Base-by-base conservation (phyloP, 805 yeast species). In the Suhomyces kilbournensis region DNA sequence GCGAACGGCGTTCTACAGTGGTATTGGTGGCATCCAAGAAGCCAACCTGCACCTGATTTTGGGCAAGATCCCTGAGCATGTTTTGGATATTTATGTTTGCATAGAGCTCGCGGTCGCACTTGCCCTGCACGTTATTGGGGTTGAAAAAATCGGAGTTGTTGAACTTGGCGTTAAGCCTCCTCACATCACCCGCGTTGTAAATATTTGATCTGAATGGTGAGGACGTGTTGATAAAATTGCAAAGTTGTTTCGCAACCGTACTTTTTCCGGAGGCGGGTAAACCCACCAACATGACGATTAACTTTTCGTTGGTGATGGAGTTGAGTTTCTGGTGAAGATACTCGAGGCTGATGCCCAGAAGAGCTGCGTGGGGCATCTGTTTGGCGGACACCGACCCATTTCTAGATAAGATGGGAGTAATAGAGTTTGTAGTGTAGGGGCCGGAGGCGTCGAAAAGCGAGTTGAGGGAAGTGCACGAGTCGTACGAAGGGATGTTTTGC, bases 121-220 rank as follows among this genome's bases (percentile, higher is more conserved):
- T 52, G 19, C 67, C 72, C 42, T 61, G 56, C 26, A 56, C 56
- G 54, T 72, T 72, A 45, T 57, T 60, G 3, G 78, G 77, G 54
- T 71, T 65, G 61, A 75, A 74, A 54, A 69, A 74, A 43, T 69
- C 70, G n/a, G 70, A 58, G 55, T 66, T 66, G 51, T 68, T 60
- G 51, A 67, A 67, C n/a, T 51, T 38, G 20, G 54, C 48, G 47
- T 62, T 57, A 48, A 64, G 64, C 51, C 84, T 67, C 50, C 85
- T 66, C 19, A 79, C 71, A 55, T 80, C 76, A 22, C 85, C 85
- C 25, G 84, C 83, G 56, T 80, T 80, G 60, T 73, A 80, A 8
- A 76, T 68, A 47, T 63, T 54, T 8, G 65, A 59, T 45, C 50
- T 63, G 49, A 53, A 59, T 12, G 58, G 60, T 32, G 69, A 62